Percentiles rank a stretch among this genome's conserved stretches.
Evolutionary conservation across 2,329 filamentous ascomycete species (phyloP).

Genomic region (Sporothrix protearum): DNA sequence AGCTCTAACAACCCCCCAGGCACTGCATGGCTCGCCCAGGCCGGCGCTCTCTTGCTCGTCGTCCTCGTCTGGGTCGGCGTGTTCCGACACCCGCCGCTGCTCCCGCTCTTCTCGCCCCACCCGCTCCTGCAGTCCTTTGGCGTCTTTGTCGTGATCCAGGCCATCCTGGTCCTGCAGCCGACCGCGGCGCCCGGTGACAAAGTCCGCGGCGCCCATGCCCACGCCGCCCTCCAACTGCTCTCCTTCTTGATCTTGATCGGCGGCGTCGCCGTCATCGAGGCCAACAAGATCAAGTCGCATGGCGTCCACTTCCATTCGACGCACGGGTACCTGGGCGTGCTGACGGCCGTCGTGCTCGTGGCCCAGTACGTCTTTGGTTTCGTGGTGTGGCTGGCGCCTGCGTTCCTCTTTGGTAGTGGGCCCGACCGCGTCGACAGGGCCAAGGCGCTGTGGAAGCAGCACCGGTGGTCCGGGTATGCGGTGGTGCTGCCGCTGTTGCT

Average conservation of each 20-base stretch:
- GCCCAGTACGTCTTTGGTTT: slow-evolving; percentile 76
- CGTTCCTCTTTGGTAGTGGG: slow-evolving; percentile 62
- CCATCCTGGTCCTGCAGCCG: slow-evolving; percentile 81
- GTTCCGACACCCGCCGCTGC: slow-evolving; percentile 54
- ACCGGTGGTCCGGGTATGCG: slow-evolving; percentile 71
- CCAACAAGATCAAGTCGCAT: slow-evolving; percentile 72
- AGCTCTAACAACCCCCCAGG: slow-evolving; percentile 48
- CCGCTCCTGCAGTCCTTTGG: slow-evolving; percentile 68
- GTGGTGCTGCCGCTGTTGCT: slow-evolving; percentile 61
- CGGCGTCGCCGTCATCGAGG: slow-evolving; percentile 69
- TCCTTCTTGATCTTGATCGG: slow-evolving; percentile 59
- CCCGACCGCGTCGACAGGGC: slow-evolving; percentile 77
- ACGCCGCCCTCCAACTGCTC: slow-evolving; percentile 67
- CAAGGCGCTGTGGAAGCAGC: slow-evolving; percentile 85
- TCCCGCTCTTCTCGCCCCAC: slow-evolving; percentile 85
- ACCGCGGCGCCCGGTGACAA: slow-evolving; percentile 77
- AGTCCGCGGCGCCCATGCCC: slow-evolving; percentile 53
- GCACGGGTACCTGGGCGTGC: slow-evolving; percentile 79
- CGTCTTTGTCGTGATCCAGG: slow-evolving; percentile 72
- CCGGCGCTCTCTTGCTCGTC: slow-evolving; percentile 70
- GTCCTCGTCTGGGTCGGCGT: slow-evolving; percentile 75
- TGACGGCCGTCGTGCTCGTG: slow-evolving; percentile 65
- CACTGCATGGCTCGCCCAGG: slow-evolving; percentile 76
- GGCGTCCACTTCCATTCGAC: slow-evolving; percentile 72
- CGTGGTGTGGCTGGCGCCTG: slow-evolving; percentile 73